Conservation (phyloP, 1,284 basidiomycete species). For the Microbotryum scabiosae region DNA sequence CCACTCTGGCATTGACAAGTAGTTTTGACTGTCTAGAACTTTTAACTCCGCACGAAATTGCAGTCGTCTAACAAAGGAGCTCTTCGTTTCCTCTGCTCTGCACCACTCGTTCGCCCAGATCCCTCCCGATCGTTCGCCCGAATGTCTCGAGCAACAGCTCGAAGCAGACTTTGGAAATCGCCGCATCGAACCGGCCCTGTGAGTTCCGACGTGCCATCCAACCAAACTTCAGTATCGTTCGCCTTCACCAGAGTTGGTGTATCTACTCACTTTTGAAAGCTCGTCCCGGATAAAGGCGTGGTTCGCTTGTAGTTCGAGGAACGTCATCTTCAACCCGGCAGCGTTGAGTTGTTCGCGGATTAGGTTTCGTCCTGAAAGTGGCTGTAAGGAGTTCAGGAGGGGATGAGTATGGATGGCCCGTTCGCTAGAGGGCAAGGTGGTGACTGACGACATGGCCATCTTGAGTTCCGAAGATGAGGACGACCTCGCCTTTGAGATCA, state of each 20-base stretch:
- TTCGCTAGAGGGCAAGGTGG: background rate
- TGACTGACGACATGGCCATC: conserved; percentile 42
- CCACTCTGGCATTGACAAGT: too few species aligned
- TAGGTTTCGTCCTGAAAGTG: conserved; percentile 68
- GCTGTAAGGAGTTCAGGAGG: conserved; percentile 56
- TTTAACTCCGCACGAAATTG: too few species aligned
- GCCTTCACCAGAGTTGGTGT: background rate
- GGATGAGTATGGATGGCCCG: background rate
- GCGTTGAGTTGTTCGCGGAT: conserved; percentile 59
- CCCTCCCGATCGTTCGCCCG: conserved; percentile 69
- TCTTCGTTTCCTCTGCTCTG: conserved; percentile 17
- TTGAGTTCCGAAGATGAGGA: conserved; percentile 91
- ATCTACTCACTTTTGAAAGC: conserved; percentile 53
- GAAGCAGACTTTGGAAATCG: conserved; percentile 66
- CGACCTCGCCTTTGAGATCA: conserved; percentile 73
- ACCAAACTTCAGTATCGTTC: too few species aligned
- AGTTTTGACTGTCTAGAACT: too few species aligned
- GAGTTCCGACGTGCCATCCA: background rate
- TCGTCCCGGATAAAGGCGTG: conserved; percentile 91
- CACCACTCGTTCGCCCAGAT: conserved; percentile 51
- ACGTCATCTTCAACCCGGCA: conserved; percentile 7
- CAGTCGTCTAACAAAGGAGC: conserved; percentile 17
- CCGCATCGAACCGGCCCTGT: conserved; percentile 79
- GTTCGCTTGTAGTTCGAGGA: conserved; percentile 70
- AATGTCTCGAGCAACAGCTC: conserved; percentile 88